Conservation (phyloP, 805 yeast species). For the Metschnikowia orientalis region DNA sequence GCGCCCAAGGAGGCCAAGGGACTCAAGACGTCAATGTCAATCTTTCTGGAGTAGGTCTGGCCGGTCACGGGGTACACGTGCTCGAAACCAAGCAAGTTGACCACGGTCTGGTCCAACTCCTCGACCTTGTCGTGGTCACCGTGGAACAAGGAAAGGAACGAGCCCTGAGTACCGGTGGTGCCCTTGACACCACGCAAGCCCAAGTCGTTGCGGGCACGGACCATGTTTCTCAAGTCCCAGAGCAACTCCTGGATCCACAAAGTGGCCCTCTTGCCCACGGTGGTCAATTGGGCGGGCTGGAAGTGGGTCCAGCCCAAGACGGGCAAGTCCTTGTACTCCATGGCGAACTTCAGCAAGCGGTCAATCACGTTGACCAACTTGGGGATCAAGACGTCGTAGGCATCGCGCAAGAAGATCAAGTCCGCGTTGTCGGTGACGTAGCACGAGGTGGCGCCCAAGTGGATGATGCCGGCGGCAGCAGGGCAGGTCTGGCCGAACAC, state of each 20-base stretch:
- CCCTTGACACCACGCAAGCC: slow-evolving; percentile 99
- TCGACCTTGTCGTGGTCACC: slow-evolving; percentile 98
- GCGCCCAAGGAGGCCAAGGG: slow-evolving; percentile 96
- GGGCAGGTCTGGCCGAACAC: slow-evolving; percentile 91
- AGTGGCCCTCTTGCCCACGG: slow-evolving; percentile 97
- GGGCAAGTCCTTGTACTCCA: slow-evolving; percentile 90
- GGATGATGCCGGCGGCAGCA: slow-evolving; percentile 95
- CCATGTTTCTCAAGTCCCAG: slow-evolving; percentile 96
- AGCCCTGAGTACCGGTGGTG: slow-evolving; percentile 98
- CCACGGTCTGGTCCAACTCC: slow-evolving; percentile 84
- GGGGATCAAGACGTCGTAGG: slow-evolving; percentile 85
- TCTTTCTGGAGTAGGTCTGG: slow-evolving; percentile 98
- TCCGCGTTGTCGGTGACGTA: slow-evolving; percentile 98
- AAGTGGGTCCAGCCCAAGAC: slow-evolving; percentile 99
- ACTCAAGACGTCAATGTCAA: slow-evolving; percentile 88
- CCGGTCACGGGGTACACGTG: slow-evolving; percentile 97
- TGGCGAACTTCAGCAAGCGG: slow-evolving; percentile 81
- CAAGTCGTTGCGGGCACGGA: slow-evolving; percentile 92
- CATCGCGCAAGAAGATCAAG: slow-evolving; percentile 92
- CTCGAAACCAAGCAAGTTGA: slow-evolving; percentile 88
- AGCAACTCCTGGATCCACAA: slow-evolving; percentile 95
- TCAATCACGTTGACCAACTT: slow-evolving; percentile 94
- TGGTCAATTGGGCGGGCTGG: slow-evolving; percentile 98
- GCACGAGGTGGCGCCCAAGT: slow-evolving; percentile 97
- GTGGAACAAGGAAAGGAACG: slow-evolving; percentile 90